Conservation (phyloP, 2,329 filamentous ascomycete species). For the Verticillium longisporum region DNA sequence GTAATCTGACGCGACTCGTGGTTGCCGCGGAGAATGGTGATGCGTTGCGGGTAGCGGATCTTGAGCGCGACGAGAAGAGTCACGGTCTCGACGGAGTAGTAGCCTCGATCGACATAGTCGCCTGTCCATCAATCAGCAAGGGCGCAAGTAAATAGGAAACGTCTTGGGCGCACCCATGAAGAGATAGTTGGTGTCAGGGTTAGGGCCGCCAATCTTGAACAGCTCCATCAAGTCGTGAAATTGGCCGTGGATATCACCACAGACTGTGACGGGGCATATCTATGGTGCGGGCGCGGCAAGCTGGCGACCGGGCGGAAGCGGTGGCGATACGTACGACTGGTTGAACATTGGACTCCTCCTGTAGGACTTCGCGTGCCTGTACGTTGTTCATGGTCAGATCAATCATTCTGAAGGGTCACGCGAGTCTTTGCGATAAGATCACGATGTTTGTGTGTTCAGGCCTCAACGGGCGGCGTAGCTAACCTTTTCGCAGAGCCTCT, state of each 20-base stretch:
- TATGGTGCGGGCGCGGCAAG: conserved; percentile 30
- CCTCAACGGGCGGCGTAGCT: conserved; percentile 19
- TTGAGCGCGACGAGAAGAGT: conserved; percentile 94
- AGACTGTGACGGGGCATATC: conserved; percentile 99
- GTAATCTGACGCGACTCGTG: conserved; percentile 99
- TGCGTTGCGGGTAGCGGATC: conserved; percentile 95
- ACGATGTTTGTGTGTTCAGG: not conserved
- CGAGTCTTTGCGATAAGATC: conserved; percentile 14
- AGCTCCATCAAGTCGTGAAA: conserved; percentile 99
- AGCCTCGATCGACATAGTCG: conserved; percentile 97
- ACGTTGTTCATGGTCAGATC: conserved; percentile 20
- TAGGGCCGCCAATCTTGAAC: conserved; percentile 97
- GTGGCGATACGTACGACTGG: conserved; percentile 67
- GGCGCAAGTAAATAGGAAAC: conserved; percentile 11
- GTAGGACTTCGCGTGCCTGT: conserved; percentile 89
- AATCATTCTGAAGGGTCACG: conserved; percentile 18
- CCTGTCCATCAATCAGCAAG: conserved; percentile 41
- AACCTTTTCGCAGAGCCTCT: conserved; percentile 97
- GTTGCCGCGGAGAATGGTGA: conserved; percentile 97
- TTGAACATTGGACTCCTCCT: conserved; percentile 98
- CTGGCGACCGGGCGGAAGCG: conserved; percentile 8
- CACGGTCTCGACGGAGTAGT: conserved; percentile 98
- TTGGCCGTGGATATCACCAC: conserved; percentile 97
- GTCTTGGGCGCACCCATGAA: conserved; percentile 74
- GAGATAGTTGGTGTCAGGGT: conserved; percentile 97